Percentiles rank a stretch among this genome's conserved stretches.
Evolutionary conservation across 2,329 filamentous ascomycete genomes (phyloP).

Genomic region (Ophiocordyceps camponoti-saundersi): DNA sequence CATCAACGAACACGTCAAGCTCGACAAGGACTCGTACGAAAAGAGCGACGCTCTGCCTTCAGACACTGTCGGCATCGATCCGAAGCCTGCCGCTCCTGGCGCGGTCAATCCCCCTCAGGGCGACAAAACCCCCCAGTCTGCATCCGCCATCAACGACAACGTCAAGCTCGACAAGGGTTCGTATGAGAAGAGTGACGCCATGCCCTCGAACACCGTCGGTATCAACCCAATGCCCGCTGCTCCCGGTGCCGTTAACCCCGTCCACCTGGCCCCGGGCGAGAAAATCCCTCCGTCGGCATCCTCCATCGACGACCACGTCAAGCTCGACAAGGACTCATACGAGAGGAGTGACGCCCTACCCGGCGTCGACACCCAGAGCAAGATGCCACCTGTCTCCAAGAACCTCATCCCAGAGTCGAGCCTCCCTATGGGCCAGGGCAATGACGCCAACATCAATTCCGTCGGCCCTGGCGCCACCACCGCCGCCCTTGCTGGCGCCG

Average conservation of each 20-base stretch:
- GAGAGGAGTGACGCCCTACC: slow-evolving; percentile 56
- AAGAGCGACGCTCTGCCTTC: slow-evolving; percentile 44
- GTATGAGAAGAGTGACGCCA: slow-evolving; percentile 63
- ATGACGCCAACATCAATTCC: slow-evolving; percentile 28
- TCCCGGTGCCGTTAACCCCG: slow-evolving; percentile 56
- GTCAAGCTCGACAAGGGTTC: slow-evolving; percentile 69
- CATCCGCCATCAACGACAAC: slow-evolving; percentile 49
- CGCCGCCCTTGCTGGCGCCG: slow-evolving; percentile 47
- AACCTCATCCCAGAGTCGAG: slow-evolving; percentile 71
- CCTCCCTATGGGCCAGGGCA: slow-evolving; percentile 39
- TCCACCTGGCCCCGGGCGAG: slow-evolving; percentile 65
- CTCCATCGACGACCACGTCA: slow-evolving; percentile 49
- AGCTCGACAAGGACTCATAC: slow-evolving; percentile 72
- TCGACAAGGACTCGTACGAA: slow-evolving; percentile 77
- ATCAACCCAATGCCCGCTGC: slow-evolving; percentile 47
- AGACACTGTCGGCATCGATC: slow-evolving; percentile 34
- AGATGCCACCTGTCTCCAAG: slow-evolving; percentile 37
- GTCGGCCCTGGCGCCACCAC: slow-evolving; percentile 44
- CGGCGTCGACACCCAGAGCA: slow-evolving; percentile 21
- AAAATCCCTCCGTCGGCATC: slow-evolving; percentile 57
- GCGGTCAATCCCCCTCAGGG: slow-evolving; percentile 58
- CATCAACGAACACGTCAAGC: slow-evolving; percentile 52
- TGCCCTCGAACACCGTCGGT: slow-evolving; percentile 23
- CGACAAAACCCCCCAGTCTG: slow-evolving; percentile 58
- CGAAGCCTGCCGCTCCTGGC: slow-evolving; percentile 43